Evolutionary conservation across 208 protist genomes (phyloP), one percentile per base, ranked within the genome.

Genomic region (Acanthamoeba sp.): DNA sequence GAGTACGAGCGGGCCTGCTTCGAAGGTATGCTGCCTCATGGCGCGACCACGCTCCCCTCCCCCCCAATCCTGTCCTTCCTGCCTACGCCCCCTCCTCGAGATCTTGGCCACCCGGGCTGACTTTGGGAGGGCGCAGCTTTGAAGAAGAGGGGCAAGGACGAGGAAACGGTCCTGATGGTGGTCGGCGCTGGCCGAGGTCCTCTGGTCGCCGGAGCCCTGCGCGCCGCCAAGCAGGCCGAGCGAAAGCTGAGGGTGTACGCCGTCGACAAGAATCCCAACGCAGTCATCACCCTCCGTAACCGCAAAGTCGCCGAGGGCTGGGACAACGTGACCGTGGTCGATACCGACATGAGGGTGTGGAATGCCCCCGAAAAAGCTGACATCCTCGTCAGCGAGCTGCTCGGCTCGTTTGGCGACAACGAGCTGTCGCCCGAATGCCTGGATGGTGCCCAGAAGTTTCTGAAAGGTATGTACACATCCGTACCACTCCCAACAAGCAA

Each of bases 351-450:
- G 89, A 97, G 98, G 32, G 93, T 91, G 14, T 96, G 98, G 92
- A 92, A 98, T 20, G 59, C 95, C 5, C 42, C 78, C 0, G 48
- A 96, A 16, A 42, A 93, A 29, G 99, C 98, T 27, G 99, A 99
- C 95, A 96, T 99, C 27, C 95, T 99, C 32, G 98, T 99, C 5
- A 98, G 97, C 29, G 99, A 99, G 97, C 97, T 99, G 85, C 97
- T 99, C 5, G 99, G 99, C 80, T 99, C 99, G 29, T 99, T 99
- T 69, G 99, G 99, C 38, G 99, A 99, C 96, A 99, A 99, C 95
- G 99, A 99, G 96, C 97, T 99, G 16, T 99, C 98, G 91, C 99
- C 99, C 20, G 99, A 99, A 98, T 99, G 99, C 95, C 95, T 99
- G 20, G 99, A 99, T 95, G 99, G 97, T 34, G 97, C 96, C 29